Percentiles rank a stretch among this genome's conserved stretches.
These are phyloP conservation scores for Xylaria sp. DNA, from an alignment of 2,329 filamentous ascomycete species.

Conservation along the genomic window DNA sequence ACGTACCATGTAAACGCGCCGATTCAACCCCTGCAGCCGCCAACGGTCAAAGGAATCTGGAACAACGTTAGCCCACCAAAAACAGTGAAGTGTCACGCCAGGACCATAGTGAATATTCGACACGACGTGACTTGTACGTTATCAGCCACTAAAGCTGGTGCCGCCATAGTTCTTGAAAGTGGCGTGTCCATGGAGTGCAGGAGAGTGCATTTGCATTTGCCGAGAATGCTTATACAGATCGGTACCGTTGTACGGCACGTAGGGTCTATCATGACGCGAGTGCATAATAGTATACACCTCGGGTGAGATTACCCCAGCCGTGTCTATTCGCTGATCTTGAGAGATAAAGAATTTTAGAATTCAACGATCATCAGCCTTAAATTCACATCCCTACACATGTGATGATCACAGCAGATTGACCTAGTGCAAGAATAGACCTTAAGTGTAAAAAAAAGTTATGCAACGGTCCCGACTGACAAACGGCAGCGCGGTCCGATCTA, in stretches of 20 bases:
- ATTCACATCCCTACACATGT: too few species aligned
- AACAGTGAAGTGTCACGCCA: neutral
- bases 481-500: conserved; percentile 17
- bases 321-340: too few species aligned
- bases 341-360: neutral
- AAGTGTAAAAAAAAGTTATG: neutral
- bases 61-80: neutral
- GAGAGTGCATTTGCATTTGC: neutral
- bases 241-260: neutral
- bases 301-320: too few species aligned
- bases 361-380: too few species aligned
- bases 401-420: too few species aligned
- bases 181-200: neutral
- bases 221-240: neutral
- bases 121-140: conserved; percentile 3
- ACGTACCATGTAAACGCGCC: neutral
- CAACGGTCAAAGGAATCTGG: neutral
- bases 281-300: too few species aligned
- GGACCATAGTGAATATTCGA: neutral
- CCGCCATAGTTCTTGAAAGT: neutral
- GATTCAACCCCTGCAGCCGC: neutral
- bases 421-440: neutral
- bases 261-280: neutral
- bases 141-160: neutral
- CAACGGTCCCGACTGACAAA: neutral